Conservation (phyloP, 2,329 filamentous ascomycete genomes). For the Microdochium bolleyi region DNA sequence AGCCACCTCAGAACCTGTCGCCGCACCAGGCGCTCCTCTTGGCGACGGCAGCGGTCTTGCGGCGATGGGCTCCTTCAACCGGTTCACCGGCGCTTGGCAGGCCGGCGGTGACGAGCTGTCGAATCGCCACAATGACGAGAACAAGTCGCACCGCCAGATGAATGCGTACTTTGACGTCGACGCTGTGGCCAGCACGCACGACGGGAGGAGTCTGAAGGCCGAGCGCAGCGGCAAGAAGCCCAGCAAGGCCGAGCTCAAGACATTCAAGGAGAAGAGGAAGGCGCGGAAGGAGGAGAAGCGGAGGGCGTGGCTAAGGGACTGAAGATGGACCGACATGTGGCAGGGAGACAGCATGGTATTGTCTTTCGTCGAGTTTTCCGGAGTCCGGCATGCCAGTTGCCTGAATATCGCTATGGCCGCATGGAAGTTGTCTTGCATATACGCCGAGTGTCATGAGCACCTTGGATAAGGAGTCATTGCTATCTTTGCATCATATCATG, state of each 20-base stretch:
- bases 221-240: constrained; percentile 82
- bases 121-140: constrained; percentile 68
- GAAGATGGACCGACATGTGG: background rate
- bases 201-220: constrained; percentile 84
- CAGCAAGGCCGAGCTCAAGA: constrained; percentile 78
- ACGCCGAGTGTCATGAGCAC: too few species aligned
- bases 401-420: too few species aligned
- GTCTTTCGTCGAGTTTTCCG: too few species aligned
- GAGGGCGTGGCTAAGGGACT: constrained; percentile 84
- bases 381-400: too few species aligned
- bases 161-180: constrained; percentile 95
- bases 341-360: background rate
- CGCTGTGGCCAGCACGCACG: constrained; percentile 82
- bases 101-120: constrained; percentile 58
- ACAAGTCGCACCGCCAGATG: constrained; percentile 83
- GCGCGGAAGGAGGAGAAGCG: constrained; percentile 93
- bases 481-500: too few species aligned
- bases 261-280: constrained; percentile 82
- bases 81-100: constrained; percentile 83
- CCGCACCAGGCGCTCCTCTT: background rate
- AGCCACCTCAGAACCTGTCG: constrained; percentile 3
- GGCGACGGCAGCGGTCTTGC: constrained; percentile 44
- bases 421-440: background rate
- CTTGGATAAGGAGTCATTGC: too few species aligned
- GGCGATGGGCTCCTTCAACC: constrained; percentile 75